These are phyloP conservation scores for Medicago truncatula DNA, from an alignment of 306 rosid genomes.

Conservation along the genomic window MtrunA17r5.0-ANR NC_053043.1:49619001-49619500, in stretches of 20 bases:
- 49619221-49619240: slow-evolving; percentile 92
- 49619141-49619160: slow-evolving; percentile 97
- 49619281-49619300: slow-evolving; percentile 16
- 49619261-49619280: slow-evolving; percentile 46
- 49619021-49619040: slow-evolving; percentile 3
- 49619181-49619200: slow-evolving; percentile 99
- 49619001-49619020: slow-evolving; percentile 8
- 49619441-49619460: no score
- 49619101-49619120: slow-evolving; percentile 36
- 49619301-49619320: background rate
- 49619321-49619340: background rate
- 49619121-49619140: slow-evolving; percentile 99
- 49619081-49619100: slow-evolving; percentile 6
- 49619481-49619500: background rate
- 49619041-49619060: background rate
- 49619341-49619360: no score
- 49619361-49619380: no score
- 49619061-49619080: background rate
- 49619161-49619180: slow-evolving; percentile 97
- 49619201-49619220: slow-evolving; percentile 98
- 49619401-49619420: background rate
- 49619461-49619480: background rate
- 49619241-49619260: slow-evolving; percentile 99
- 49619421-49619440: no score
- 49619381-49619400: background rate